These are phyloP conservation scores for Geranium incanum DNA, from an alignment of 441 rosid genomes.

Conservation along the genomic window DNA sequence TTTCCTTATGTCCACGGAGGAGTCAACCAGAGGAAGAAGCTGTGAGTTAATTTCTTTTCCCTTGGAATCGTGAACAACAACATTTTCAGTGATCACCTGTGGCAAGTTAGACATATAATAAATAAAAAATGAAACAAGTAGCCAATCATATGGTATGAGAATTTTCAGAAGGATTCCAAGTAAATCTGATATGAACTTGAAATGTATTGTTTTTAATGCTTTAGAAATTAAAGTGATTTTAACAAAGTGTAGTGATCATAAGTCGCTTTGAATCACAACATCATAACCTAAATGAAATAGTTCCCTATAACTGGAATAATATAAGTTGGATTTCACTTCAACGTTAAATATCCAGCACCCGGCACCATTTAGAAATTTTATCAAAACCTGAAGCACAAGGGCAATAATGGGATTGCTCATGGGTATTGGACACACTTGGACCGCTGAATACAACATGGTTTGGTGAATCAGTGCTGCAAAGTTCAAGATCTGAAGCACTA, in stretches of 20 bases:
- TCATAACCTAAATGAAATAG: not conserved
- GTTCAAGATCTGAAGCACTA: not conserved
- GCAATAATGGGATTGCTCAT: not conserved
- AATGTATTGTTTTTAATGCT: not conserved
- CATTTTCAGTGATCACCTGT: slow-evolving; percentile 61
- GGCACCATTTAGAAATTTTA: not conserved
- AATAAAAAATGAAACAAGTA: not conserved
- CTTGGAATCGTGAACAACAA: slow-evolving; percentile 63
- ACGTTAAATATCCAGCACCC: not conserved
- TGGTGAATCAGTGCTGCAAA: not conserved
- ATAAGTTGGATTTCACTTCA: not conserved
- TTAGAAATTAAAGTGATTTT: not conserved
- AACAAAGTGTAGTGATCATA: not conserved
- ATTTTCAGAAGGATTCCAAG: not conserved
- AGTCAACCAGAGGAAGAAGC: slow-evolving; percentile 62
- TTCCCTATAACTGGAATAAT: not conserved
- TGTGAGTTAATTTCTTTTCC: slow-evolving; percentile 85
- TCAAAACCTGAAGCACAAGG: slow-evolving; percentile 6
- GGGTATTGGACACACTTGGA: not conserved
- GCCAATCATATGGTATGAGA: not conserved
- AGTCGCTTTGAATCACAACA: not conserved
- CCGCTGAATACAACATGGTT: not conserved
- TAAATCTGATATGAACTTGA: not conserved
- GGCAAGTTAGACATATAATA: slow-evolving; percentile 19
- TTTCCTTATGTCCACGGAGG: slow-evolving; percentile 46